Evolutionary conservation across 371 early-diverging fungal species (phyloP), one percentile per base, ranked within the genome.

Genomic region (Spraguea lophii): DNA sequence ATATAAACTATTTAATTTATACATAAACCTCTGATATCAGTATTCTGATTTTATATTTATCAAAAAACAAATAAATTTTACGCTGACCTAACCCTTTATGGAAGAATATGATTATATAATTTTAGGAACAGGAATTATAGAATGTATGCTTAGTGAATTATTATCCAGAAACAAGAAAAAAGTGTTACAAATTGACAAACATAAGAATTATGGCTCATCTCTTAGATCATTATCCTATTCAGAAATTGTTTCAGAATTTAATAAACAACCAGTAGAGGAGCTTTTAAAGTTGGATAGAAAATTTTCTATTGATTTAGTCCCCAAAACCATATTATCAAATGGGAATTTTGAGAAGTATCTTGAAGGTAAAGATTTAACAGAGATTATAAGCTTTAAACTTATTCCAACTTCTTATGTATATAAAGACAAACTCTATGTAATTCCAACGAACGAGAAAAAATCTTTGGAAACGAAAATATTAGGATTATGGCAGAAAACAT

Each of bases 321-420:
- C 99, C 63, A 98, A 98, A 76, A 89, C 95, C 69, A 83, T 93
- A 76, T 88, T 98, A 85, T 91, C 88, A 44, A 87, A 84, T 58
- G 89, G 84, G 44, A 81, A 83, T 58, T 75, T 88, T 44, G 71
- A 74, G 32, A 72, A 74, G 56, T 70, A 78, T 47, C 71, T 80
- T 22, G 69, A 72, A 49, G 85, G 91, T 69, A 85, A 92, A 40
- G 86, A 93, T 63, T 89, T 95, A 34, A 85, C 90, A 21, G 82
- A 88, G 48, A 88, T 92, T 72, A 75, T 97, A 30, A 88, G 88
- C 65, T 94, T 98, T 76, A 80, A 82, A 68, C 83, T 86, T 65
- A 85, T 98, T 52, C 75, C 82, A 21, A 92, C 91, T 4, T 86
- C 86, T 19, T 92, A 74, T 74, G 85, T 98, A 13, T 89, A 79